Evolutionary conservation across 1,284 basidiomycete species (phyloP), one percentile per base, ranked within the genome.

Genomic region (Microbotryum scabiosae): DNA sequence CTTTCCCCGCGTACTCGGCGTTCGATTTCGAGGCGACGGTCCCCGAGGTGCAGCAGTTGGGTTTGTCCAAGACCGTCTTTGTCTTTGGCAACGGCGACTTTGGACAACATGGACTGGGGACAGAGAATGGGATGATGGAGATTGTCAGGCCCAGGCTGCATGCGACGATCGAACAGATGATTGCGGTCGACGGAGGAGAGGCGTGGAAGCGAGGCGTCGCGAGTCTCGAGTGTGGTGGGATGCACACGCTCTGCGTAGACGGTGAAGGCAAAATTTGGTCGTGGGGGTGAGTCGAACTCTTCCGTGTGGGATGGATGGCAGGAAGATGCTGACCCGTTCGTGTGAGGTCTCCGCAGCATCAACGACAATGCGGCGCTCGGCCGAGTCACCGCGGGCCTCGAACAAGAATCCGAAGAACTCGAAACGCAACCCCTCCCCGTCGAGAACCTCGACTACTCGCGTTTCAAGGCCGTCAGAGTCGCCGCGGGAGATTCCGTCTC

Each of bases 291-390:
- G 54, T 48, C 18, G 14, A 21, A 1, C 14, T 26, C 6, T 46
- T 50, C 32, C 51, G 6, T 12, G 45, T 56, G 44, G 46, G 20
- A 6, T 44, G 20, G 20, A 14, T 6, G 10, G 23, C 9, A 23
- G 41, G 8, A 16, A 7, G 56, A 21, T 26, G 30, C 44, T 51
- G 44, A 45, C 52, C 50, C 41, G 21, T 49, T 50, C 18, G 12
- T 25, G 18, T 16, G 36, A 45, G 58, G 78, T 89, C 25, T 87
- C 10, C 92, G 87, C 76, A 91, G 91, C 51, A 85, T 90, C 66
- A 96, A 97, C 74, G 92, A 97, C 73, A 87, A 90, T 70, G 91
- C 88, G 56, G 87, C 89, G 46, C 81, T 97, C 28, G 92, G 93
- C n/a, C 83, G 90, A 61, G 75, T 82, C 62, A 92, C 89, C 2